Evolutionary conservation across 129 eudicot genomes (phyloP).

Genomic region (Helichrysum umbraculigerum): DNA sequence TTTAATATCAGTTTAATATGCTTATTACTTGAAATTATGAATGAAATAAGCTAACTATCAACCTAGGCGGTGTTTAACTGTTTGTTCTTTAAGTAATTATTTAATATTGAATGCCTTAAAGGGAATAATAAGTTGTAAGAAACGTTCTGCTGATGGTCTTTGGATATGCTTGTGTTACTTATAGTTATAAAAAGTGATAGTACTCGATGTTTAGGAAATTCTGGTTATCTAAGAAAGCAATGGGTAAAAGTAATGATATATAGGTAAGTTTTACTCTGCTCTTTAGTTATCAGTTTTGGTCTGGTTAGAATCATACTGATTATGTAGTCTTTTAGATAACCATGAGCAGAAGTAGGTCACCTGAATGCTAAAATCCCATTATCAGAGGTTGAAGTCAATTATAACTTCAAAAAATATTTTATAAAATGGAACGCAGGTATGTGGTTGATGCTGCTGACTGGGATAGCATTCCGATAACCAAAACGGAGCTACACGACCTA

Average conservation of each 20-base stretch:
- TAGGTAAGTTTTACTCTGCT: neutral
- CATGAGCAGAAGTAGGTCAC: too few relatives aligned
- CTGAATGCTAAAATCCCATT: neutral
- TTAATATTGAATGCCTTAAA: neutral
- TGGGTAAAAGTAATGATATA: neutral
- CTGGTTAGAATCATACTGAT: neutral
- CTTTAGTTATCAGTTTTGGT: neutral
- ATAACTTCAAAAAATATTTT: neutral
- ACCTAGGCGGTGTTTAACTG: neutral
- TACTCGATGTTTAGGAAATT: neutral
- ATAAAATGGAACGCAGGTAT: slow-evolving; percentile 48
- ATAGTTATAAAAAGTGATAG: neutral
- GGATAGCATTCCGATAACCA: slow-evolving; percentile 70
- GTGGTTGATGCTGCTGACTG: slow-evolving; percentile 98
- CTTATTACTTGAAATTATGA: neutral
- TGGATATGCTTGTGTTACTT: neutral
- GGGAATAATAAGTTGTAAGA: neutral
- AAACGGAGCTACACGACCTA: slow-evolving; percentile 79
- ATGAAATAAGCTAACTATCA: neutral
- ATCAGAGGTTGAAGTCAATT: neutral
- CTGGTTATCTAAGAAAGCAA: neutral
- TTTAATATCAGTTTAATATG: neutral
- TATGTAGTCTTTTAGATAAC: neutral
- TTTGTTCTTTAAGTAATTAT: neutral
- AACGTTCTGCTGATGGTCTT: neutral